Evolutionary conservation across 2,329 filamentous ascomycete species (phyloP).

Genomic region (Ceratocystis albifundus): DNA sequence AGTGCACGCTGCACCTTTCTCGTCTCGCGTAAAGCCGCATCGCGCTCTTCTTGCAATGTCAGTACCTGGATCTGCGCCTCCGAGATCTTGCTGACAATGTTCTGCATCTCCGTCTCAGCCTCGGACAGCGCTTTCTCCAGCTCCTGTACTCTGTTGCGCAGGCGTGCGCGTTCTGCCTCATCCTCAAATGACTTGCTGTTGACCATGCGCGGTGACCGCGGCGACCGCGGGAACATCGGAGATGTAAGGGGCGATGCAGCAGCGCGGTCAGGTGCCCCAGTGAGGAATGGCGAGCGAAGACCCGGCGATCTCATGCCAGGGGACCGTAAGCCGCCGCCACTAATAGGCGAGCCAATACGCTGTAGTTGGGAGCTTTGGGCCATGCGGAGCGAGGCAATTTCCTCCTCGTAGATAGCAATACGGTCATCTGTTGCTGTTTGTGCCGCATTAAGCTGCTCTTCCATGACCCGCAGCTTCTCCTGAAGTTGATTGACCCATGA

Average conservation of each 20-base stretch:
- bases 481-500: conserved; percentile 76
- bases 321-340: conserved; percentile 28
- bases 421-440: conserved; percentile 80
- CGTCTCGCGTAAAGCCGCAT: conserved; percentile 62
- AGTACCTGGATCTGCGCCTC: conserved; percentile 71
- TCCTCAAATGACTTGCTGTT: conserved; percentile 58
- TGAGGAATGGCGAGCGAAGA: conserved; percentile 25
- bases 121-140: conserved; percentile 59
- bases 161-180: conserved; percentile 58
- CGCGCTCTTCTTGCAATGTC: conserved; percentile 62
- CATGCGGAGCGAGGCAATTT: conserved; percentile 63
- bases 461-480: conserved; percentile 63
- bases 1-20: conserved; percentile 56
- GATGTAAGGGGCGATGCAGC: conserved; percentile 29
- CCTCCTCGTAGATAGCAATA: conserved; percentile 73
- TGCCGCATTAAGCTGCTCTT: conserved; percentile 71
- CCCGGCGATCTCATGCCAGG: conserved; percentile 19
- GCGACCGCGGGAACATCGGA: conserved; percentile 31
- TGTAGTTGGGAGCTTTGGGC: conserved; percentile 65
- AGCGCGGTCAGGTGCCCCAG: conserved; percentile 24
- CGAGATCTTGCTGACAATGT: conserved; percentile 71
- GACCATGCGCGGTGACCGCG: conserved; percentile 38
- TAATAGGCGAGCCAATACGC: conserved; percentile 34
- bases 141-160: conserved; percentile 70
- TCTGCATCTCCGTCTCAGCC: conserved; percentile 65